Evolutionary conservation across 192 early-diverging fungal species (phyloP).

Genomic region (Coemansia reversa): DNA sequence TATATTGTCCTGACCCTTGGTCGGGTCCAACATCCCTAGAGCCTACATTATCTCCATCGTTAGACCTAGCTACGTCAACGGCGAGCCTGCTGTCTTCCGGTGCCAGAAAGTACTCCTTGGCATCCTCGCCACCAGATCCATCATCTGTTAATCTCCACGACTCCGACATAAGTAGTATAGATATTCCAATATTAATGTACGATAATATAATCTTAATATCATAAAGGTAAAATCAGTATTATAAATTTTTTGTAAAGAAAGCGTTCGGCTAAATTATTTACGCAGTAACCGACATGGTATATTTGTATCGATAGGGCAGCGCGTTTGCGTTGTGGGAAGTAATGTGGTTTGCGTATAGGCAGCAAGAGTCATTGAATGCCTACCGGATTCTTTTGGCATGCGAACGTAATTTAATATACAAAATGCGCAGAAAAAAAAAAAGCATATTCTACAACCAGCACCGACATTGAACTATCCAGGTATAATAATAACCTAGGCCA

Average conservation of each 20-base stretch:
- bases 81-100: neutral
- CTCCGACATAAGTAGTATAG: neutral
- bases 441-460: neutral
- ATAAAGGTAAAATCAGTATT: neutral
- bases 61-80: neutral
- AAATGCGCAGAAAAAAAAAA: neutral
- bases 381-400: neutral
- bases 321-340: neutral
- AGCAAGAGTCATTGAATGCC: neutral
- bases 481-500: slow-evolving; percentile 7
- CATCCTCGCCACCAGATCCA: neutral
- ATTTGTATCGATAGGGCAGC: too few relatives aligned
- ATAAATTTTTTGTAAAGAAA: neutral
- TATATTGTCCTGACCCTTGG: neutral
- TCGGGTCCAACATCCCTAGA: neutral
- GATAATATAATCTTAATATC: neutral
- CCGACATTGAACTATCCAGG: neutral
- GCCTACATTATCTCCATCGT: neutral
- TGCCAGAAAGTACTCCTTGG: neutral
- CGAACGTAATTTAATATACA: neutral
- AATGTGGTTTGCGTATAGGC: neutral
- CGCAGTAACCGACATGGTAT: too few relatives aligned
- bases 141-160: neutral
- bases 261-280: too few relatives aligned
- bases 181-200: neutral